Base-by-base conservation (phyloP, 352 stramenopile species). In the Thalassiosira exigua region DNA sequence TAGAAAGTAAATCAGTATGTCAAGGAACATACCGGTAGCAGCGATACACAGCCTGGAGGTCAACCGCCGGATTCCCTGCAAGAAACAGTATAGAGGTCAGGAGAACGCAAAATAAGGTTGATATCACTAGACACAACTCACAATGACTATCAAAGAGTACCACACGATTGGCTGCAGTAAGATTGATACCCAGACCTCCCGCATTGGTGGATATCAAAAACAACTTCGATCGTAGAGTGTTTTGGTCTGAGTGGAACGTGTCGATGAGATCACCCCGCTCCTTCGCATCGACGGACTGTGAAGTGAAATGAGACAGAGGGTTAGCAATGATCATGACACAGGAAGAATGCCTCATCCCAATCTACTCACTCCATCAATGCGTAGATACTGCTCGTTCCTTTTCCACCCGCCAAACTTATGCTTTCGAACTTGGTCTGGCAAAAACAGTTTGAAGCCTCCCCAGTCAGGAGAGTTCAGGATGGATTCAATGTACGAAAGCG, bases 31-130 rank as follows among this genome's bases (percentile, higher is more conserved):
- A 72, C 42, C 64, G 9, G 52, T 91, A 90, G 59, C 77, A 89
- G 3, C 89, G 76, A 71, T 84, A 92, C 17, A 95, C 67, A 12
- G 90, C 90, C 71, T 95, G 90, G 4, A 85, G 68, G 65, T 91
- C 86, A 58, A 93, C 75, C 22, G 85, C 79, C 32, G 93, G 93
- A 75, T 96, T 96, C 83, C 91, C n/a, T n/a, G n/a, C n/a, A n/a
- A n/a, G n/a, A n/a, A n/a, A n/a, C 95, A n/a, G n/a, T n/a, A n/a
- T n/a, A n/a, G n/a, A n/a, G n/a, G n/a, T n/a, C n/a, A n/a, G n/a
- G n/a, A n/a, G 48, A 21, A 56, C n/a, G 48, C 5, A 7, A 56
- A n/a, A n/a, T n/a, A n/a, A n/a, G n/a, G n/a, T n/a, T n/a, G n/a
- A n/a, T n/a, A n/a, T n/a, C n/a, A n/a, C n/a, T n/a, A n/a, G n/a